Evolutionary conservation across 2,329 filamentous ascomycete genomes (phyloP).

Genomic region (Trichoderma harzianum): DNA sequence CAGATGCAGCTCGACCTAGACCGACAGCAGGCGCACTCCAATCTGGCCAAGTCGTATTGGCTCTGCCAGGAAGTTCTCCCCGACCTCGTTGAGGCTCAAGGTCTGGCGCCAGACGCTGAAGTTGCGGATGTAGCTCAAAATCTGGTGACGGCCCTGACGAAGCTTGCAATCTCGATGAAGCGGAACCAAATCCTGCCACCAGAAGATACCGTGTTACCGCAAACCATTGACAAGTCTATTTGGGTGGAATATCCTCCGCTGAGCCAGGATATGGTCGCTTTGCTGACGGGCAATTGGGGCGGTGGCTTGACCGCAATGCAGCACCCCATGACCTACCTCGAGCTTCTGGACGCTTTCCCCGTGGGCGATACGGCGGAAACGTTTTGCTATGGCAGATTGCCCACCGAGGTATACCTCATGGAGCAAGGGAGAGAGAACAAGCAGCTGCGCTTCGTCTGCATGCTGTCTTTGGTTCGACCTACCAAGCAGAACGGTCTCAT

Average conservation of each 20-base stretch:
- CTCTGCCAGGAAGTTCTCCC: constrained; percentile 58
- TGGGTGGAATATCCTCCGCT: constrained; percentile 77
- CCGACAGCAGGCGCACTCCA: constrained; percentile 75
- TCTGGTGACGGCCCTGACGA: constrained; percentile 64
- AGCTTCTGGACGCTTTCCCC: constrained; percentile 67
- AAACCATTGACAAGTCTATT: constrained; percentile 74
- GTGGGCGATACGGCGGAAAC: constrained; percentile 68
- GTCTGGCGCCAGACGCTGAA: constrained; percentile 42
- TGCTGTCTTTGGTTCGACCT: constrained; percentile 71
- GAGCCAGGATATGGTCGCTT: constrained; percentile 66
- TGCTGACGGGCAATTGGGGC: constrained; percentile 62
- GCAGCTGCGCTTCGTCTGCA: constrained; percentile 66
- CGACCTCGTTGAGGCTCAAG: constrained; percentile 45
- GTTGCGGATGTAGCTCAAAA: constrained; percentile 52
- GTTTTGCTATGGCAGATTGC: constrained; percentile 78
- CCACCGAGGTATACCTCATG: constrained; percentile 70
- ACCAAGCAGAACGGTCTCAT: constrained; percentile 66
- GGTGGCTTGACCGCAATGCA: constrained; percentile 48
- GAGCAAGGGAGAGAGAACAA: constrained; percentile 69
- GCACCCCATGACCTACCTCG: constrained; percentile 45
- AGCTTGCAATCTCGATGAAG: constrained; percentile 78
- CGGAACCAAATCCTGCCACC: constrained; percentile 75
- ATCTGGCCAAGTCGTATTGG: constrained; percentile 85
- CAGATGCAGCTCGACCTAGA: constrained; percentile 53
- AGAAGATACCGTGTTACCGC: constrained; percentile 65